Evolutionary conservation across 164 flowering plant species (phyloP).

Genomic region (Liriodendron chinense): DNA sequence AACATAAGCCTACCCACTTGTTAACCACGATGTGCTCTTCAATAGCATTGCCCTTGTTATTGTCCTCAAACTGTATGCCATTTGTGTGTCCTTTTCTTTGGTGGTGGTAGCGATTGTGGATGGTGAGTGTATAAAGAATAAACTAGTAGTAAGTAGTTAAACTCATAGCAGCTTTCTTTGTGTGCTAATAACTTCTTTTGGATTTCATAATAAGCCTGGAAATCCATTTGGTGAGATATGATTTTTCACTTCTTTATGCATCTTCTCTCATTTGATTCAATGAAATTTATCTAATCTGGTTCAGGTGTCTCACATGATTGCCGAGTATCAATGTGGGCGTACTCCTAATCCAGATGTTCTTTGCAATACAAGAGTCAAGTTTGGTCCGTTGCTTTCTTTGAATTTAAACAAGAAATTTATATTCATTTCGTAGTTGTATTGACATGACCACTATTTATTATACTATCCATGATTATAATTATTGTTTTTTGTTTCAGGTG

Average conservation of each 20-base stretch:
- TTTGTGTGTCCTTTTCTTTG: too few relatives aligned
- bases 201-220: background rate
- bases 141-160: too few relatives aligned
- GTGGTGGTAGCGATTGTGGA: background rate
- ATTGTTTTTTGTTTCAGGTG: slow-evolving; percentile 45
- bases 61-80: background rate
- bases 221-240: background rate
- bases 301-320: slow-evolving; percentile 89
- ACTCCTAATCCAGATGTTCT: slow-evolving; percentile 98
- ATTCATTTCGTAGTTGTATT: slow-evolving; percentile 2
- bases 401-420: slow-evolving; percentile 3
- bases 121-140: background rate
- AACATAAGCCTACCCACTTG: background rate
- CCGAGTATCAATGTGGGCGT: slow-evolving; percentile 83
- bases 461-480: too few relatives aligned
- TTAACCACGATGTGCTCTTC: background rate
- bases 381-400: slow-evolving; percentile 45
- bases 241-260: background rate
- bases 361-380: slow-evolving; percentile 96
- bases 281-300: background rate
- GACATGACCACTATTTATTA: background rate
- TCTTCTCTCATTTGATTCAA: background rate
- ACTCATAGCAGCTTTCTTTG: background rate
- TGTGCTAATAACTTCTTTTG: background rate
- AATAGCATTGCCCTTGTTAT: too few relatives aligned